phyloP scores from a whole-genome alignment of 1,139 yeast genomes.

The Geotrichum australiense region DNA sequence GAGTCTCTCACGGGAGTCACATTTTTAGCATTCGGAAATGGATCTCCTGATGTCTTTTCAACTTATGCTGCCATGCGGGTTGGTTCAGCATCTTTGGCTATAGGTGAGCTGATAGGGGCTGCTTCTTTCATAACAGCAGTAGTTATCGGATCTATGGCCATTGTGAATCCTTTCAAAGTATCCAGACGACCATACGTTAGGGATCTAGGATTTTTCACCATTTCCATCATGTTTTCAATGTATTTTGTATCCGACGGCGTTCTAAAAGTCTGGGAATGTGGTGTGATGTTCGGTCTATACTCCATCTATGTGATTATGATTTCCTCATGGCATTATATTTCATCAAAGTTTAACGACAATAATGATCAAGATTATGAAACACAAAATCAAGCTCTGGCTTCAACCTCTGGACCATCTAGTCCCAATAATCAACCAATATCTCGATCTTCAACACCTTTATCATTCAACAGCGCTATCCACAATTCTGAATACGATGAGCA shows the following conservation, averaged over 20 bases:
- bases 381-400: conserved; percentile 24
- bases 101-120: conserved; percentile 86
- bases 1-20: conserved; percentile 85
- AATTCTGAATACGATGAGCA: conserved; percentile 20
- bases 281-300: conserved; percentile 46
- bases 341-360: too few species aligned
- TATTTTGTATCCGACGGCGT: conserved; percentile 41
- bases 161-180: conserved; percentile 59
- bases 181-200: conserved; percentile 44
- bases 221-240: conserved; percentile 41
- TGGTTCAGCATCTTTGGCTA: conserved; percentile 66
- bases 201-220: conserved; percentile 48
- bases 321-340: conserved; percentile 38
- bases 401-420: neutral
- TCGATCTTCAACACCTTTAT: conserved; percentile 1
- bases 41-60: conserved; percentile 82
- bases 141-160: conserved; percentile 68
- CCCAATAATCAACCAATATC: conserved; percentile 1
- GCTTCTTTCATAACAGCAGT: conserved; percentile 70
- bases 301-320: conserved; percentile 47
- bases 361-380: too few species aligned
- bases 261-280: conserved; percentile 42
- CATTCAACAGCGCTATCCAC: neutral
- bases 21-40: conserved; percentile 82
- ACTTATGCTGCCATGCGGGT: conserved; percentile 73